phyloP scores from a whole-genome alignment of 208 protist species.

The Porcisia deanei region DNA sequence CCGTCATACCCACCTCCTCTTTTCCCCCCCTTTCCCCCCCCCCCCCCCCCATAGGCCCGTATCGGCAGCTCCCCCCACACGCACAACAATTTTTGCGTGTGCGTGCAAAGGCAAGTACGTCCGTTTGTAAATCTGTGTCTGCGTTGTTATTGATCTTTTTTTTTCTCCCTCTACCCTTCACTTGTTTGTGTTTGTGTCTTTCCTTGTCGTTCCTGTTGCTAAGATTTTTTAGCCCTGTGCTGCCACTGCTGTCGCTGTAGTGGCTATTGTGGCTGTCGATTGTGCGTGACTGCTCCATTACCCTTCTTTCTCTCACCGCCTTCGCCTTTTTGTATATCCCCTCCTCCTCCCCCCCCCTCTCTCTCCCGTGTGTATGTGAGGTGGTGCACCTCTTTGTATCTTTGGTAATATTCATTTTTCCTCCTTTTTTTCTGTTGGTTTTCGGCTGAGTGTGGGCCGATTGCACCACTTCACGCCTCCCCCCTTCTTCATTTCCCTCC shows the following conservation, averaged over 20 bases:
- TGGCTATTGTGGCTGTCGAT: neutral
- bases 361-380: neutral
- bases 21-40: too few species aligned
- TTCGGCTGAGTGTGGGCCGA: neutral
- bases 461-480: slow-evolving; percentile 1
- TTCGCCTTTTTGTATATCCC: neutral
- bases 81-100: neutral
- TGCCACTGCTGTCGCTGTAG: neutral
- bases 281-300: neutral
- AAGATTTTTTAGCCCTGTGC: neutral
- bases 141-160: neutral
- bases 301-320: neutral
- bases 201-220: neutral
- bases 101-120: neutral
- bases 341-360: neutral
- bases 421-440: slow-evolving; percentile 11
- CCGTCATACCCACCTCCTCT: too few species aligned
- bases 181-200: neutral
- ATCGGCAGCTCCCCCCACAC: neutral
- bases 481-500: neutral
- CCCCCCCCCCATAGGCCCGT: too few species aligned
- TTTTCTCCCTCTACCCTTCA: neutral
- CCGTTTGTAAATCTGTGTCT: neutral
- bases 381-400: slow-evolving; percentile 3
- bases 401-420: slow-evolving; percentile 12